Conservation (phyloP, 768 basidiomycete species). For the Dacryopinax spathularia region DNA sequence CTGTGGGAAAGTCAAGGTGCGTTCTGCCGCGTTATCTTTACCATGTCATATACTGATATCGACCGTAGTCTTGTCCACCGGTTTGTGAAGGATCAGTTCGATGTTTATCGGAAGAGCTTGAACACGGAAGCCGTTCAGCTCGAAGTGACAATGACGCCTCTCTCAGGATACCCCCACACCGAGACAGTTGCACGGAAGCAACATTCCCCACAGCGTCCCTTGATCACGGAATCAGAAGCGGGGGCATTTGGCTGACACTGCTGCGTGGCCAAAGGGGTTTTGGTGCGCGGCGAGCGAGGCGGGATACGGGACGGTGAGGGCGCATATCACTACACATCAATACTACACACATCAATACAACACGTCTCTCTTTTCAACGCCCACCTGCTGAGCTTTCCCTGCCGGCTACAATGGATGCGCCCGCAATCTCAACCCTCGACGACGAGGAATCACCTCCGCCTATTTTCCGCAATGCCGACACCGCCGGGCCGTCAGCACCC, state of each 20-base stretch:
- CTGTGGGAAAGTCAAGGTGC: constrained; percentile 92
- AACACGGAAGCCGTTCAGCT: constrained; percentile 93
- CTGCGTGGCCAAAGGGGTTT: no score
- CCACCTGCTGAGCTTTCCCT: not conserved
- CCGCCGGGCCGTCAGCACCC: not conserved
- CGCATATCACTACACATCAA: no score
- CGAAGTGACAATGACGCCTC: no score
- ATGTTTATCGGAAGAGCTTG: constrained; percentile 89
- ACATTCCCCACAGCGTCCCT: no score
- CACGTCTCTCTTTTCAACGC: not conserved
- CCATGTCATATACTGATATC: not conserved
- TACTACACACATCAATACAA: no score
- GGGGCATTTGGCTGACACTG: no score
- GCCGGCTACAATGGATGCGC: not conserved
- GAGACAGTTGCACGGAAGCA: no score
- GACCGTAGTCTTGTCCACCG: constrained; percentile 67
- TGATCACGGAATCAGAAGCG: no score
- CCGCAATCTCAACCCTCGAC: not conserved
- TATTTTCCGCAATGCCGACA: not conserved
- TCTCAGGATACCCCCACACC: no score
- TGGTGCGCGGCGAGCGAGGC: no score
- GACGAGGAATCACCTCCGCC: not conserved
- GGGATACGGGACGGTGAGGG: no score
- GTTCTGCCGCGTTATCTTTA: not conserved
- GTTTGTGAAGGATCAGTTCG: constrained; percentile 94